Base-by-base conservation (phyloP, 1,139 yeast species). In the Geotrichum siamense region DNA sequence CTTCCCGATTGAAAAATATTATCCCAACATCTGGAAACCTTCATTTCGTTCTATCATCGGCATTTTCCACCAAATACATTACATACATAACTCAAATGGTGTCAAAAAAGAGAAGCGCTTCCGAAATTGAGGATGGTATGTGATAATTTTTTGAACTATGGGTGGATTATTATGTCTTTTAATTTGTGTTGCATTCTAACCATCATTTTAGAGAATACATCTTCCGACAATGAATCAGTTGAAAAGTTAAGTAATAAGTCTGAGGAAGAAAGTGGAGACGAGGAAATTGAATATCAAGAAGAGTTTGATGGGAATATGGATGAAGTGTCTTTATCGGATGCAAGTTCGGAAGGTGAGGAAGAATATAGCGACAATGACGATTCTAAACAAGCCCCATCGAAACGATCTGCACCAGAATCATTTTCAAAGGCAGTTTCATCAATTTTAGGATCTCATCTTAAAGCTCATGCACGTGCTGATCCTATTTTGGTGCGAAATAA, bases 391-490 rank as follows among this genome's bases (percentile, higher is more conserved):
- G 45, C 41, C 16, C 62, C 60, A 43, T 45, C 66, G 62, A 44
- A 70, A 65, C 59, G 66, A 63, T 54, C 70, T 68, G 93, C 87
- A 12, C 75, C 87, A 1, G 78, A 70, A 44, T 72, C 79, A 2
- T 89, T 91, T 59, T 84, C 95, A 9, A 72, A 65, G 47, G 97
- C 98, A 1, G 78, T 91, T 60, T 76, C 71, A 51, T 94, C 95
- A 21, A 84, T 91, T 57, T 68, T 91, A 43, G 83, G 83, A 6
- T 85, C 97, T 2, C 82, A 79, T 58, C 71, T 91, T 55, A 91
- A 91, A 61, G 93, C 95, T 0, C 82, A 87, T 56, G 86, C 83
- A 58, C 74, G 96, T 59, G 74, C 75, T 38, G 94, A 87, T 58
- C 98, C 98, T 2, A 86, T 91, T 47, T 72, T 91, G 63, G 89